phyloP scores from a whole-genome alignment of 306 rosid genomes.

The Boehmeria nivea region DNA sequence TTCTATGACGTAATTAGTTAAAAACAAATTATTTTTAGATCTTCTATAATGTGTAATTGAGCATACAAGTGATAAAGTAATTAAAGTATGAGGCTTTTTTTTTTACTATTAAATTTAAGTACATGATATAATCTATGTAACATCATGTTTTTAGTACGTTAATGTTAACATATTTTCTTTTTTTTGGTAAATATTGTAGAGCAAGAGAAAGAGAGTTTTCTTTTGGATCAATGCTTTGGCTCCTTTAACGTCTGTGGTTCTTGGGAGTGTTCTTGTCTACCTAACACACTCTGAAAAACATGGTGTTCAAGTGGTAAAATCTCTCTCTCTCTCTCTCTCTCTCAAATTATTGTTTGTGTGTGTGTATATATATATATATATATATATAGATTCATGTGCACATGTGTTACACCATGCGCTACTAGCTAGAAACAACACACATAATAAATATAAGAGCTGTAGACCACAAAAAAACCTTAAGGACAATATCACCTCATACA shows the following conservation, averaged over 20 bases:
- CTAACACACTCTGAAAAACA: conserved; percentile 43
- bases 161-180: neutral
- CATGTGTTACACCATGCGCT: neutral
- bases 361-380: neutral
- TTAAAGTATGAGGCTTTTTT: too few species aligned
- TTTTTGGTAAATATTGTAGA: conserved; percentile 17
- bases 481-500: neutral
- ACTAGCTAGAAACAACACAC: neutral
- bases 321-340: too few species aligned
- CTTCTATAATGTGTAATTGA: too few species aligned
- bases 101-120: too few species aligned
- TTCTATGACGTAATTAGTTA: too few species aligned
- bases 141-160: neutral
- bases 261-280: conserved; percentile 37
- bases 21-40: too few species aligned
- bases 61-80: too few species aligned
- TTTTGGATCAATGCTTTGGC: conserved; percentile 49
- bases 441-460: neutral
- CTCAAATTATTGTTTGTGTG: too few species aligned
- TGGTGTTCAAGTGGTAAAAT: conserved; percentile 39
- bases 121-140: too few species aligned
- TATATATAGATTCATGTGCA: neutral
- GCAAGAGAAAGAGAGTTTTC: conserved; percentile 36
- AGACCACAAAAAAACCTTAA: neutral
- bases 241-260: conserved; percentile 35